phyloP scores from a whole-genome alignment of 768 basidiomycete species.

The Lactifluus hygrophoroides region DNA sequence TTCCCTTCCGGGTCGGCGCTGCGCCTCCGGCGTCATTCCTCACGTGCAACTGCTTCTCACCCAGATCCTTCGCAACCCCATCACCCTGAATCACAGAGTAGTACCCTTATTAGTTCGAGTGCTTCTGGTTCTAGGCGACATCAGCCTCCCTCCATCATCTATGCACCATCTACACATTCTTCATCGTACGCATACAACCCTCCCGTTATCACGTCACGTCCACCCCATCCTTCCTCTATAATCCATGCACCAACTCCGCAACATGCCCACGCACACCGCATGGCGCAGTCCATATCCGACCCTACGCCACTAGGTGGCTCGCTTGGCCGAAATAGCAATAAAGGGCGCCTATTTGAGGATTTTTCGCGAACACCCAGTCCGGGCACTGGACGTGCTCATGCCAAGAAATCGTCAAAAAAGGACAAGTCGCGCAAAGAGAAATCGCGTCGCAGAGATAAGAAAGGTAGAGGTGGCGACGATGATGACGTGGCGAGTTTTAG shows the following conservation, averaged over 20 bases:
- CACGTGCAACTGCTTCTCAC: constrained; percentile 6
- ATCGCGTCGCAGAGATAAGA: background rate
- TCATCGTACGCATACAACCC: constrained; percentile 18
- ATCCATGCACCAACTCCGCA: background rate
- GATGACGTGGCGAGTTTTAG: constrained; percentile 39
- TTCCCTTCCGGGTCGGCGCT: constrained; percentile 8
- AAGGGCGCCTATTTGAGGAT: constrained; percentile 14
- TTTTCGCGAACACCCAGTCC: constrained; percentile 19
- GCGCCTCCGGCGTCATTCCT: constrained; percentile 12
- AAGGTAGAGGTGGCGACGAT: background rate
- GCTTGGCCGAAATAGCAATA: constrained; percentile 2
- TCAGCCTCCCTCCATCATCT: constrained; percentile 14
- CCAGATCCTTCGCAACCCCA: background rate
- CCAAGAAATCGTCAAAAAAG: constrained; percentile 1
- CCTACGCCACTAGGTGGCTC: constrained; percentile 15
- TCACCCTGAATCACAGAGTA: background rate
- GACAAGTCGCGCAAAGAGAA: constrained; percentile 3
- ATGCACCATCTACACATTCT: constrained; percentile 15
- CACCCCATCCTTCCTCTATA: background rate
- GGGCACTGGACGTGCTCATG: background rate
- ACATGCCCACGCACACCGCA: constrained; percentile 1
- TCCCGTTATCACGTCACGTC: constrained; percentile 11
- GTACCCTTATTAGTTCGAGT: background rate
- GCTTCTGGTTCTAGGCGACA: constrained; percentile 4
- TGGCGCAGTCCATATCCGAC: constrained; percentile 18